Evolutionary conservation across 2,329 filamentous ascomycete species (phyloP).

Genomic region (Penicillium decumbens): DNA sequence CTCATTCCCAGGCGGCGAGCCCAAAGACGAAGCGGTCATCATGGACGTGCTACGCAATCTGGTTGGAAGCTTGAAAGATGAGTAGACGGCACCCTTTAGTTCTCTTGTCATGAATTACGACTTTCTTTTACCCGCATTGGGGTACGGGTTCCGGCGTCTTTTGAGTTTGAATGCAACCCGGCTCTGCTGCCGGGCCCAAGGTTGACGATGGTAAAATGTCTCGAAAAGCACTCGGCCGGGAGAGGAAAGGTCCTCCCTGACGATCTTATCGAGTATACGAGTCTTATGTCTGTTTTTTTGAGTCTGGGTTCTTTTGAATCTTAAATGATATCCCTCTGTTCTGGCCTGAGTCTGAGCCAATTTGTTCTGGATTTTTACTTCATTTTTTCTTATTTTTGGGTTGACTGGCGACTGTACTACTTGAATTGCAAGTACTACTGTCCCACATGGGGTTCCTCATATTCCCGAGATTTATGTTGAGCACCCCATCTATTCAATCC

Average conservation of each 20-base stretch:
- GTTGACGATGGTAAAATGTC: not conserved
- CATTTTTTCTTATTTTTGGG: not conserved
- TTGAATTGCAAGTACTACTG: not conserved
- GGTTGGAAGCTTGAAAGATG: conserved; percentile 39
- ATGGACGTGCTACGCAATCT: conserved; percentile 39
- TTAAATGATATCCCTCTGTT: conserved; percentile 31
- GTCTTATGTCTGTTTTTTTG: conserved; percentile 21
- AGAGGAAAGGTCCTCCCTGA: conserved; percentile 17
- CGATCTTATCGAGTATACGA: conserved; percentile 27
- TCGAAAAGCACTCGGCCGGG: conserved; percentile 4
- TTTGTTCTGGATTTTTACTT: conserved; percentile 7
- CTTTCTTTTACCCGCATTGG: conserved; percentile 3
- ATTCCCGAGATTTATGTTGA: not conserved
- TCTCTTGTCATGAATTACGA: conserved; percentile 10
- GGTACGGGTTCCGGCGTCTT: conserved; percentile 1
- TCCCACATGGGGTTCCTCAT: not conserved
- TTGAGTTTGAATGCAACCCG: conserved; percentile 3
- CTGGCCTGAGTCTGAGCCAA: conserved; percentile 13
- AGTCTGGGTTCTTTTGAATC: conserved; percentile 24
- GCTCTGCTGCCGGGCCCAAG: not conserved
- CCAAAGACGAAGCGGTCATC: conserved; percentile 43
- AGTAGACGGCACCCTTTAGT: conserved; percentile 15
- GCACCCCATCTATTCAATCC: conserved; percentile 1
- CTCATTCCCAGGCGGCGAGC: conserved; percentile 42
- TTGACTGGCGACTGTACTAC: not conserved